These are phyloP conservation scores for Zalaria sp. DNA, from an alignment of 2,329 filamentous ascomycete species.

Conservation along the genomic window DNA sequence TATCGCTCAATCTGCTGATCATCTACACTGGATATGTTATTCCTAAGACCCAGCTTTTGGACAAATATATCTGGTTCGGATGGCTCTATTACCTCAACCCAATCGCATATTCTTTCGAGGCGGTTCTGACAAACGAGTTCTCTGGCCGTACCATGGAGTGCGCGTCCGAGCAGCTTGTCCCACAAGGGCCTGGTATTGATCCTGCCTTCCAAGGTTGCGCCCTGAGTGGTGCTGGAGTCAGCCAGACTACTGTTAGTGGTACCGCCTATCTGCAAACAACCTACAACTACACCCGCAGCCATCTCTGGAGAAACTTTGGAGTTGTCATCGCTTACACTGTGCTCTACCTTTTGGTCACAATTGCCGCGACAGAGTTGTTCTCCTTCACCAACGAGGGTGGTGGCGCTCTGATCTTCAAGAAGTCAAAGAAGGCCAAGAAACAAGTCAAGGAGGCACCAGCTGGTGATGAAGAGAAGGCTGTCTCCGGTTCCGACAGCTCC, in stretches of 20 bases:
- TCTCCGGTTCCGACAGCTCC: slow-evolving; percentile 11
- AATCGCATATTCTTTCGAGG: slow-evolving; percentile 49
- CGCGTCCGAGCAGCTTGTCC: slow-evolving; percentile 43
- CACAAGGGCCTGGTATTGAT: slow-evolving; percentile 41
- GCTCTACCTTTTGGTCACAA: slow-evolving; percentile 59
- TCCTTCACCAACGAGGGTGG: slow-evolving; percentile 47
- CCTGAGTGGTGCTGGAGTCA: slow-evolving; percentile 41
- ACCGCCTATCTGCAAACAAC: slow-evolving; percentile 38
- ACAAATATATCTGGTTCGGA: slow-evolving; percentile 50
- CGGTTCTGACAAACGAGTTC: slow-evolving; percentile 54
- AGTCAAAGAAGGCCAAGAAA: slow-evolving; percentile 48
- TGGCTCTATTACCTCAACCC: slow-evolving; percentile 42
- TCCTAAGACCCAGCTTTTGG: slow-evolving; percentile 45
- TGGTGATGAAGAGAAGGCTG: slow-evolving; percentile 45
- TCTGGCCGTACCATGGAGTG: slow-evolving; percentile 43
- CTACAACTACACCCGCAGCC: slow-evolving; percentile 42
- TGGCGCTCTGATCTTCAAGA: slow-evolving; percentile 60
- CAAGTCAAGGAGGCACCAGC: slow-evolving; percentile 30
- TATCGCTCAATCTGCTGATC: slow-evolving; percentile 47
- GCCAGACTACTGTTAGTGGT: slow-evolving; percentile 37
- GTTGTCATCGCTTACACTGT: slow-evolving; percentile 63
- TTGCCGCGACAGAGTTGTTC: slow-evolving; percentile 54
- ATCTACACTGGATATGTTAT: slow-evolving; percentile 57
- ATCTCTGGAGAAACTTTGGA: slow-evolving; percentile 62
- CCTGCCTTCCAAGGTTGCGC: slow-evolving; percentile 48